These are phyloP conservation scores for Cryptococcus wingfieldii DNA, from an alignment of 1,284 basidiomycete genomes.

Conservation along the genomic window DNA sequence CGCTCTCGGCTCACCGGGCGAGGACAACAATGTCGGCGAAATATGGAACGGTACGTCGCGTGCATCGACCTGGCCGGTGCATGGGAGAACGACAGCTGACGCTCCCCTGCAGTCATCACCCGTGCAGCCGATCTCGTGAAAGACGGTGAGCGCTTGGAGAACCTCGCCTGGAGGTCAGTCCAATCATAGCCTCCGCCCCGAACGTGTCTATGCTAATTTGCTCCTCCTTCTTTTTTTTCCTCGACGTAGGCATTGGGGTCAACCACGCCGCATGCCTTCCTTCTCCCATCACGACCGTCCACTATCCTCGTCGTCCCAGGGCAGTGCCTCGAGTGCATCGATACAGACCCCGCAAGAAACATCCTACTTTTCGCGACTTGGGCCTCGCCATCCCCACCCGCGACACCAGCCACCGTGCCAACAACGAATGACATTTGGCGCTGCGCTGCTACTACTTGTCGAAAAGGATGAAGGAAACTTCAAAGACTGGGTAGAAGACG, in stretches of 20 bases:
- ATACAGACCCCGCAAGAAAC: constrained; percentile 28
- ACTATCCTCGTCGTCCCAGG: constrained; percentile 25
- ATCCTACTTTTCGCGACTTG: constrained; percentile 15
- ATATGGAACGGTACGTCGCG: constrained; percentile 33
- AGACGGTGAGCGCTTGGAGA: constrained; percentile 43
- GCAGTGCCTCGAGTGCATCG: constrained; percentile 22
- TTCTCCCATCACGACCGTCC: constrained; percentile 4
- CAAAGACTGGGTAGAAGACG: constrained; percentile 46
- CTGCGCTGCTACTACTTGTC: constrained; percentile 34
- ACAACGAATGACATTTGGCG: constrained; percentile 27
- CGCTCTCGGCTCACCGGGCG: constrained; percentile 26
- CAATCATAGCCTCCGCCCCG: background rate
- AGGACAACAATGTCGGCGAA: constrained; percentile 30
- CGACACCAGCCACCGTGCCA: too few relatives aligned
- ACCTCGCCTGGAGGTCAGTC: constrained; percentile 42
- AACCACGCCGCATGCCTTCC: constrained; percentile 13
- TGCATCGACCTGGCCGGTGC: background rate
- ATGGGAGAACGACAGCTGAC: background rate
- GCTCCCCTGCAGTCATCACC: constrained; percentile 32
- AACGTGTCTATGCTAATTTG: background rate
- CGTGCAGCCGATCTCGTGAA: constrained; percentile 44
- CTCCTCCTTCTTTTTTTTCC: too few relatives aligned
- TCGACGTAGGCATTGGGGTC: constrained; percentile 30
- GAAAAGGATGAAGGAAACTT: constrained; percentile 37
- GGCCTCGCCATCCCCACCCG: constrained; percentile 11